Conservation (phyloP, 768 basidiomycete species). For the Auricularia heimuer region DNA sequence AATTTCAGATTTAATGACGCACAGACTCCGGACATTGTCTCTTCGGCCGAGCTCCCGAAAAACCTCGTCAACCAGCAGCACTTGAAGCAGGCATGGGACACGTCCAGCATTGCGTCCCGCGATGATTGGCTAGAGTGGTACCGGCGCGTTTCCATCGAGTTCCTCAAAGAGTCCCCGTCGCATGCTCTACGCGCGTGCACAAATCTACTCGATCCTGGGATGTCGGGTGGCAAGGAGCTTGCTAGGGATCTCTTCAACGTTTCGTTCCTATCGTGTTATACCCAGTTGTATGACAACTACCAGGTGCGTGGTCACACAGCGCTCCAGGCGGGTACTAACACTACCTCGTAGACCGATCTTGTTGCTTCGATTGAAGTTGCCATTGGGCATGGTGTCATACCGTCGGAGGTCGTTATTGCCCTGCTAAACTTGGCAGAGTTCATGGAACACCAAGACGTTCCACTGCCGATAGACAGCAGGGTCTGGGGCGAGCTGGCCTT, state of each 20-base stretch:
- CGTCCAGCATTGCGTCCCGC: constrained; percentile 57
- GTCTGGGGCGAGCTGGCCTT: constrained; percentile 90
- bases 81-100: constrained; percentile 94
- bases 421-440: constrained; percentile 93
- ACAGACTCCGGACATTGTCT: constrained; percentile 52
- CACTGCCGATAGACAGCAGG: constrained; percentile 85
- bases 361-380: constrained; percentile 83
- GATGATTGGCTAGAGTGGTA: constrained; percentile 97
- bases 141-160: constrained; percentile 82
- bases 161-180: constrained; percentile 97
- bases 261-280: constrained; percentile 97
- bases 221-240: constrained; percentile 36
- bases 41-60: constrained; percentile 66
- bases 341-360: constrained; percentile 67
- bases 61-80: constrained; percentile 95
- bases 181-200: constrained; percentile 97
- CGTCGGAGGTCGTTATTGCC: constrained; percentile 83
- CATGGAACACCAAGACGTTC: constrained; percentile 98
- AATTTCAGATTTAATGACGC: constrained; percentile 29
- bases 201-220: constrained; percentile 68
- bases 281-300: constrained; percentile 90
- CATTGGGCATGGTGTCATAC: constrained; percentile 65
- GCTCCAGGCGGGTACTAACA: background rate
- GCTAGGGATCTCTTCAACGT: constrained; percentile 96
- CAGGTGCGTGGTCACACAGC: constrained; percentile 46